Percentiles rank a stretch among this genome's conserved stretches.
These are phyloP conservation scores for Chrysanthemum makinoi DNA, from an alignment of 129 eudicot genomes.

Conservation along the genomic window DNA sequence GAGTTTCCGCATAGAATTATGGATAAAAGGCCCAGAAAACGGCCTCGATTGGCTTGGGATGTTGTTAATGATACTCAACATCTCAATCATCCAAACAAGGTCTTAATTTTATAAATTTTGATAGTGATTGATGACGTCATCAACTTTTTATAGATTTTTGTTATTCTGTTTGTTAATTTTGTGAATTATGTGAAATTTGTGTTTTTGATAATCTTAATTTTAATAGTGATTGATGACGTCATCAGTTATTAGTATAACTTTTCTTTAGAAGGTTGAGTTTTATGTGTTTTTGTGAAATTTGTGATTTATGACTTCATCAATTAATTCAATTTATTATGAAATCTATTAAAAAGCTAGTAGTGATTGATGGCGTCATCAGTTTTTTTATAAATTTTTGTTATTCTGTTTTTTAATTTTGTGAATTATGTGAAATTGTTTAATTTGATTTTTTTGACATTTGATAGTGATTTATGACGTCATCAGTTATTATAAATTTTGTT, in stretches of 20 bases:
- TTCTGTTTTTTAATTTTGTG: not conserved
- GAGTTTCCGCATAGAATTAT: constrained; percentile 56
- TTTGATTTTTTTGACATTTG: not conserved
- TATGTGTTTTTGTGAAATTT: not conserved
- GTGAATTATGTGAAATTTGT: constrained; percentile 1
- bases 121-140: not conserved
- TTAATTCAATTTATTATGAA: too few species aligned
- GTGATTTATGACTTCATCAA: too few species aligned
- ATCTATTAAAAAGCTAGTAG: too few species aligned
- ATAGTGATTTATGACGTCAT: too few species aligned
- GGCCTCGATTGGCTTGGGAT: constrained; percentile 85
- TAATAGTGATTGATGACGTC: not conserved
- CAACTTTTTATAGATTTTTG: not conserved
- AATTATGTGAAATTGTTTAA: not conserved
- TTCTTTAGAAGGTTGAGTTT: not conserved
- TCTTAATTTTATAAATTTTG: constrained; percentile 6
- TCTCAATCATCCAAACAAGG: constrained; percentile 46
- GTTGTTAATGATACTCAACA: constrained; percentile 24
- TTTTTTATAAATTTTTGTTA: too few species aligned
- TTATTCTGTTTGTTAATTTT: not conserved
- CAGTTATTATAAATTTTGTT: too few species aligned
- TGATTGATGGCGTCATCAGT: too few species aligned
- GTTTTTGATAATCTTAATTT: not conserved
- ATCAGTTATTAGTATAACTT: not conserved
- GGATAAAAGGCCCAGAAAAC: constrained; percentile 76